Percentiles rank a stretch among this genome's conserved stretches.
Conservation (phyloP, 352 stramenopile species). For the Phytophthora syringae region DNA sequence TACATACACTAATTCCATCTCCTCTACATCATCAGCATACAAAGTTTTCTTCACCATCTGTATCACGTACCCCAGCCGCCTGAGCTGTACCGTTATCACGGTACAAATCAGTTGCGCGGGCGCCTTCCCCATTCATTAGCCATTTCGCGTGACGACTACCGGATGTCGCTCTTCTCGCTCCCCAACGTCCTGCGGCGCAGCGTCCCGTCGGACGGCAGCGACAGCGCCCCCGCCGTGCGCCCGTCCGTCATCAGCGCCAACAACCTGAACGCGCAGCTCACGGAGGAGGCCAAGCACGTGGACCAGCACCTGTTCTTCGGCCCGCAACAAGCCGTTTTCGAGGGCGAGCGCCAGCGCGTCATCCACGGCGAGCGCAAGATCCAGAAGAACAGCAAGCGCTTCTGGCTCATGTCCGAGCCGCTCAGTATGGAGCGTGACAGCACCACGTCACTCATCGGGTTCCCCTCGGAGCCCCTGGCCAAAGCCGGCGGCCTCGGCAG, state of each 20-base stretch:
- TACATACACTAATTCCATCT: background rate
- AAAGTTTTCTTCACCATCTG: background rate
- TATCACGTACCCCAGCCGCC: slow-evolving; percentile 3
- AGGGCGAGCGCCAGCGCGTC: slow-evolving; percentile 80
- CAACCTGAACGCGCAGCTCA: slow-evolving; percentile 79
- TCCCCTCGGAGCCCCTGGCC: slow-evolving; percentile 48
- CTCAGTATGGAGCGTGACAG: slow-evolving; percentile 82
- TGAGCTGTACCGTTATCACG: background rate
- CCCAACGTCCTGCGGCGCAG: slow-evolving; percentile 70
- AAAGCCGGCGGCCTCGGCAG: slow-evolving; percentile 50
- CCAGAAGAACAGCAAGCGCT: slow-evolving; percentile 81
- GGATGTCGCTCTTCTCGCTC: slow-evolving; percentile 86
- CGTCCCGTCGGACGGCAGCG: slow-evolving; percentile 57
- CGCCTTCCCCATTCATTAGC: slow-evolving; percentile 36
- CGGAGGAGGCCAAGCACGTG: slow-evolving; percentile 62
- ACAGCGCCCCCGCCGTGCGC: slow-evolving; percentile 46
- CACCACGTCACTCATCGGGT: slow-evolving; percentile 77
- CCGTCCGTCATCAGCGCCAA: slow-evolving; percentile 70
- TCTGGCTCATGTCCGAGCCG: slow-evolving; percentile 88
- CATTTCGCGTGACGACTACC: slow-evolving; percentile 35
- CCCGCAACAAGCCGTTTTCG: slow-evolving; percentile 72
- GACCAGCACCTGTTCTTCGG: slow-evolving; percentile 88
- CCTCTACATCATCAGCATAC: background rate
- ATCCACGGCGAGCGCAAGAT: slow-evolving; percentile 90
- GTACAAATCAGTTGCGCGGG: slow-evolving; percentile 27